A percentile compares a stretch with the other conserved stretches of the same genome.
phyloP scores from a whole-genome alignment of 2,329 filamentous ascomycete genomes.

The Fulvia fulva region DNA sequence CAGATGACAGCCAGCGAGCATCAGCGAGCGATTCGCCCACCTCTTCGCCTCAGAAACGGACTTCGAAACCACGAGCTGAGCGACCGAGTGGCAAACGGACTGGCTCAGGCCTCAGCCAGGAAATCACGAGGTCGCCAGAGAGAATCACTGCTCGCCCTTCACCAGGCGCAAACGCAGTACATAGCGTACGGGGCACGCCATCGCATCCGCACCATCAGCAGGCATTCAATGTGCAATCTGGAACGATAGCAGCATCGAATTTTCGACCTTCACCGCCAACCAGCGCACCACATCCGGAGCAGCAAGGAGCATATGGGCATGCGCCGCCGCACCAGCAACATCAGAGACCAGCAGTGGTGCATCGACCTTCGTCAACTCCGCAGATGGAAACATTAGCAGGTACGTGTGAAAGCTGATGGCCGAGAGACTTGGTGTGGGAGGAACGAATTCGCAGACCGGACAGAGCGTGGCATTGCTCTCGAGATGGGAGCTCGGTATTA shows the following conservation, averaged over 20 bases:
- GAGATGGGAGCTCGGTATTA: background rate
- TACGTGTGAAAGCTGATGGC: conserved; percentile 24
- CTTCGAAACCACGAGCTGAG: conserved; percentile 9
- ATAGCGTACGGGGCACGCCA: background rate
- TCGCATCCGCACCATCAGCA: conserved; percentile 14
- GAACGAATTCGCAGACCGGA: background rate
- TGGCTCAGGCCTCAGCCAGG: conserved; percentile 44
- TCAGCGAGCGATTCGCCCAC: background rate
- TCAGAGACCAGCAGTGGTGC: conserved; percentile 26
- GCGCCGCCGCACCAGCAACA: conserved; percentile 1
- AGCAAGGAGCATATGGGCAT: conserved; percentile 14
- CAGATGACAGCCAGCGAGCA: conserved; percentile 43
- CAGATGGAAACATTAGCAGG: conserved; percentile 48
- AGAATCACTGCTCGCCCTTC: conserved; percentile 25
- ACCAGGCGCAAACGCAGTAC: background rate
- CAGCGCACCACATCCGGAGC: conserved; percentile 20
- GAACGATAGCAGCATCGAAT: conserved; percentile 14
- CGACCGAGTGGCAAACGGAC: conserved; percentile 30
- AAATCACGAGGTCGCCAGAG: conserved; percentile 32
- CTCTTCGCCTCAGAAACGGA: conserved; percentile 4
- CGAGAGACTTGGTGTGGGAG: background rate
- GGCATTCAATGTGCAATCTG: conserved; percentile 7
- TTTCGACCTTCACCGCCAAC: conserved; percentile 24
- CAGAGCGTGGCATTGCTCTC: background rate
- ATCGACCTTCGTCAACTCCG: conserved; percentile 42